phyloP scores from a whole-genome alignment of 1,284 basidiomycete species.

The Taiwanofungus camphoratus region DNA sequence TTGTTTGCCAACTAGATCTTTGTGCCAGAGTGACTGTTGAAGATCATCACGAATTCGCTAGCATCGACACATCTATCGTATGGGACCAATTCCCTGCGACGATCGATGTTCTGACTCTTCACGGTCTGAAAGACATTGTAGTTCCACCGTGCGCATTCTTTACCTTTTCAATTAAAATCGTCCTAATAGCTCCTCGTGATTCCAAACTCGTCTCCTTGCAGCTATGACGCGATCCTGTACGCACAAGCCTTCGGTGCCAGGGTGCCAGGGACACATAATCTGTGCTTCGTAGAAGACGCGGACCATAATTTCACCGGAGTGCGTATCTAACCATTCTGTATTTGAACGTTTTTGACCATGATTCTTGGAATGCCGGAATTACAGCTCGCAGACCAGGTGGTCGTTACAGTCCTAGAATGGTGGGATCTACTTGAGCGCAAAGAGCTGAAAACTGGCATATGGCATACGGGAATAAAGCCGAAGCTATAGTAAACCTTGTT shows the following conservation, averaged over 20 bases:
- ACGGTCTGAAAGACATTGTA: conserved; percentile 57
- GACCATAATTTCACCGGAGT: conserved; percentile 71
- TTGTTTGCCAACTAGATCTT: neutral
- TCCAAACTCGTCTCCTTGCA: conserved; percentile 24
- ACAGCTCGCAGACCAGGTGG: conserved; percentile 53
- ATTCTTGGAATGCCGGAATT: neutral
- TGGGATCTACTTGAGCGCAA: conserved; percentile 38
- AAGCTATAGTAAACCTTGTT: conserved; percentile 3
- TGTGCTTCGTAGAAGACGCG: conserved; percentile 61
- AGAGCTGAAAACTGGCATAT: conserved; percentile 50
- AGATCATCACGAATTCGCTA: conserved; percentile 53
- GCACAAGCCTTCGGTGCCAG: conserved; percentile 52
- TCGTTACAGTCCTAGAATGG: conserved; percentile 59
- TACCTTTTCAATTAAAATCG: neutral
- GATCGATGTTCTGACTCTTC: conserved; percentile 61
- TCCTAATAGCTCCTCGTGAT: neutral
- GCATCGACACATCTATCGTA: conserved; percentile 57
- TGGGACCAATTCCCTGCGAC: conserved; percentile 56
- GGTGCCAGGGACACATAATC: conserved; percentile 57
- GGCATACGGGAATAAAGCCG: conserved; percentile 40
- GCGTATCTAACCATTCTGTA: conserved; percentile 11
- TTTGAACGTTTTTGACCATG: neutral
- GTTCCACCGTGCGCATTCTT: conserved; percentile 56
- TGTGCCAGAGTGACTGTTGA: conserved; percentile 41
- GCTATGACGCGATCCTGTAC: conserved; percentile 69